phyloP scores from a whole-genome alignment of 805 yeast genomes.

The Ogataea methylovora region DNA sequence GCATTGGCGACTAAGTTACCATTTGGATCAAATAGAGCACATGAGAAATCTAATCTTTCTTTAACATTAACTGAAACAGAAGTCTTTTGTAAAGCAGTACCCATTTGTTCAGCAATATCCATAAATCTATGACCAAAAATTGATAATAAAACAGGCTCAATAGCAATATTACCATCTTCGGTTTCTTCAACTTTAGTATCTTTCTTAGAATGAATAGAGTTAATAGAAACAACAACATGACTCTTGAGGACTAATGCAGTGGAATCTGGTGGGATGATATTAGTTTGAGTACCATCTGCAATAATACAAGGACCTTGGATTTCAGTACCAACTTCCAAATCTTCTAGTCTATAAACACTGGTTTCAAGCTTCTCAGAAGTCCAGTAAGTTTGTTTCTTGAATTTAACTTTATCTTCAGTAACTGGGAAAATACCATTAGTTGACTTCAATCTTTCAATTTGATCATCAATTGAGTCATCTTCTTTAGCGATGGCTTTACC shows the following conservation, averaged over 20 bases:
- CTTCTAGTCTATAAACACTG: slow-evolving; percentile 48
- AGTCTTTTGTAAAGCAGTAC: slow-evolving; percentile 69
- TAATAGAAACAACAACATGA: slow-evolving; percentile 47
- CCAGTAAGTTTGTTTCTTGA: slow-evolving; percentile 48
- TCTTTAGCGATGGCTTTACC: slow-evolving; percentile 46
- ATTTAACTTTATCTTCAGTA: slow-evolving; percentile 19
- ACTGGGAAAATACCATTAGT: slow-evolving; percentile 15
- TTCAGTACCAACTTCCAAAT: slow-evolving; percentile 42
- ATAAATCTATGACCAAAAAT: slow-evolving; percentile 79
- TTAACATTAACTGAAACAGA: slow-evolving; percentile 79
- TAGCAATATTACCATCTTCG: slow-evolving; percentile 5
- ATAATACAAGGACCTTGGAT: slow-evolving; percentile 69
- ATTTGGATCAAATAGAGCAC: slow-evolving; percentile 69
- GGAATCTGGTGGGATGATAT: slow-evolving; percentile 58
- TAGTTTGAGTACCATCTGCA: slow-evolving; percentile 77
- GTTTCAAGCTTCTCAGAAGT: slow-evolving; percentile 42
- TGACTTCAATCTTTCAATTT: slow-evolving; percentile 31
- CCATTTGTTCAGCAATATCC: slow-evolving; percentile 92
- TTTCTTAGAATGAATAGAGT: slow-evolving; percentile 4
- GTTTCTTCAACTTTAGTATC: slow-evolving; percentile 7
- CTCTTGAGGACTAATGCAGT: slow-evolving; percentile 47
- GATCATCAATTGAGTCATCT: slow-evolving; percentile 40
- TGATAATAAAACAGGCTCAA: slow-evolving; percentile 68
- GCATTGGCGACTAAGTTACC: slow-evolving; percentile 87
- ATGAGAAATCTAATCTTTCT: slow-evolving; percentile 76